Evolutionary conservation across 108 stramenopile species (phyloP), one percentile per base, ranked within the genome.

Genomic region (Cyclotella kingstonii): DNA sequence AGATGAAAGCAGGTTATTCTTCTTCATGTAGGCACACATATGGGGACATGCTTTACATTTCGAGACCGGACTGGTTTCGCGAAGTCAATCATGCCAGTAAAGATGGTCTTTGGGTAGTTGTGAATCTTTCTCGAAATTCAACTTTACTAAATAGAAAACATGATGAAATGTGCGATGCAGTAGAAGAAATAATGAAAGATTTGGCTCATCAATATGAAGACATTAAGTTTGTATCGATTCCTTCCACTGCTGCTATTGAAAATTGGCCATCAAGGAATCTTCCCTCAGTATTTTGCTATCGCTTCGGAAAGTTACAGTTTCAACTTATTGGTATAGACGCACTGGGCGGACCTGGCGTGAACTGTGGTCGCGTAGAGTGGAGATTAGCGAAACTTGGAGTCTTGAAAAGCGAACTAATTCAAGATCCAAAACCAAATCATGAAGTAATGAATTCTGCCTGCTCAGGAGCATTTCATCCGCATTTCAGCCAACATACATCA

Each of bases 261-360:
- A 81, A 96, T 42, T 96, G 95, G 95, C 96, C 95, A 4, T 83
- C 78, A 22, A 44, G 55, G n/a, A 90, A 91, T 73, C 65, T 97
- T 12, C 97, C 96, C 0, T 83, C 93, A 4, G 23, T 97, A 0
- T 98, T 96, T 83, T 72, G 91, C 43, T 98, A 98, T 73, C 78
- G 77, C 10, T 60, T 85, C 48, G 97, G 97, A 15, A 83, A 55
- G 27, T 66, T 95, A 63, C 81, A 89, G 52, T 79, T 82, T 67
- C 92, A 96, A 65, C 56, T 95, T 22, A 76, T 90, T 50, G 72
- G 75, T 21, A 47, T 50, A 29, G 60, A 60, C 27, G 50, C 53
- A 17, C 31, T 83, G 11, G 80, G 72, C 22, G 80, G 76, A 15
- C 38, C 52, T 40, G 54, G 66, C 5, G 55, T 67, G 36, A 73